Evolutionary conservation across 2,329 filamentous ascomycete species (phyloP).

Genomic region (Colletotrichum sp.): DNA sequence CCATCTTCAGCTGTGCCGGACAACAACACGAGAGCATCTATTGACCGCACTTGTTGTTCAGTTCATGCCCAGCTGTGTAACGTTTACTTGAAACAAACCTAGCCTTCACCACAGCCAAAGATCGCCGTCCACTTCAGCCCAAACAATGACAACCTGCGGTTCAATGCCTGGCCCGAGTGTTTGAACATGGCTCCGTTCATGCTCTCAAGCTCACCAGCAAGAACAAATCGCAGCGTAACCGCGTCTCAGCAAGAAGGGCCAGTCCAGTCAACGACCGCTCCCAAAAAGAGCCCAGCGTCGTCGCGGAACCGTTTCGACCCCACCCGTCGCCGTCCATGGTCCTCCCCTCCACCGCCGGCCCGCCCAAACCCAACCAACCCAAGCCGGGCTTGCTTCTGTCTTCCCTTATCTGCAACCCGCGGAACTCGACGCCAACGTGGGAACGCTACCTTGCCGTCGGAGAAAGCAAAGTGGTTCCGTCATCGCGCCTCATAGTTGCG

Average conservation of each 20-base stretch:
- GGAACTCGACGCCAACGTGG: background rate
- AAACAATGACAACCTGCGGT: background rate
- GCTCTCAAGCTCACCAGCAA: background rate
- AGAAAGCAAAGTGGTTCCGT: background rate
- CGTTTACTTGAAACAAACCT: conserved; percentile 18
- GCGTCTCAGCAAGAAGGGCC: background rate
- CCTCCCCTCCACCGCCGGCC: background rate
- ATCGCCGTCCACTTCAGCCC: background rate
- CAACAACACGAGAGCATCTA: background rate
- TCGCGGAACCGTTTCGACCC: conserved; percentile 20
- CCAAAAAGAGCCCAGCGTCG: background rate
- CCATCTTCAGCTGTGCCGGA: background rate
- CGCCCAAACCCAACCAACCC: background rate
- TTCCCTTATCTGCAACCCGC: background rate
- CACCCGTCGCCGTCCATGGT: background rate
- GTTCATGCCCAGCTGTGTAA: conserved; percentile 2
- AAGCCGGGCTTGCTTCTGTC: background rate
- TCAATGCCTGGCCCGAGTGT: background rate
- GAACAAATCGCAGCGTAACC: background rate
- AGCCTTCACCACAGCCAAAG: background rate
- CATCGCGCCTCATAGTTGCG: background rate
- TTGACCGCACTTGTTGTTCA: background rate
- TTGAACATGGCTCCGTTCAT: background rate
- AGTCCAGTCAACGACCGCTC: background rate
- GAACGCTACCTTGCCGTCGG: background rate